Conservation (phyloP, 2,329 filamentous ascomycete species). For the Cryphonectria naterciae region DNA sequence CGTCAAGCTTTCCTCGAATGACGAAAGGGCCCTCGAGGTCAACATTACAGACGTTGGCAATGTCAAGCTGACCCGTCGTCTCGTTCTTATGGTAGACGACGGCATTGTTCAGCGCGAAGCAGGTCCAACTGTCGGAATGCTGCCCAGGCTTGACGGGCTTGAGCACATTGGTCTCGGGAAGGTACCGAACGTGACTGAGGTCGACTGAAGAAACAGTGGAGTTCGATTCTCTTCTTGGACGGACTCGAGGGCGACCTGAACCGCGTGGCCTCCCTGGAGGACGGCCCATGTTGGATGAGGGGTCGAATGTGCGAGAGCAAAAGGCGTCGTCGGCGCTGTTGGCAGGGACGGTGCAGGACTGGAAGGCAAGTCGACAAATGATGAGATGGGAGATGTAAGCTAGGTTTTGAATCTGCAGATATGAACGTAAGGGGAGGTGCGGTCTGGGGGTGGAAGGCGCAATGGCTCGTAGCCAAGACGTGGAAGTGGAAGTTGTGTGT, state of each 20-base stretch:
- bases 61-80: slow-evolving; percentile 56
- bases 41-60: slow-evolving; percentile 63
- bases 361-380: not conserved
- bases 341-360: not conserved
- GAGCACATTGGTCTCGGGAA: slow-evolving; percentile 42
- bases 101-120: slow-evolving; percentile 64
- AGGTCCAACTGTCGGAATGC: slow-evolving; percentile 59
- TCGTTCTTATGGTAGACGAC: slow-evolving; percentile 53
- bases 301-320: not conserved
- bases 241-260: slow-evolving; percentile 30
- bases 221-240: slow-evolving; percentile 47
- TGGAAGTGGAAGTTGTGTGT: not conserved
- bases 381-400: not conserved
- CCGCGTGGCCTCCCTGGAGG: slow-evolving; percentile 18
- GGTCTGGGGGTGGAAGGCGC: not conserved
- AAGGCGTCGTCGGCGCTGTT: too few species aligned
- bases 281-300: slow-evolving; percentile 10
- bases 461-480: not conserved
- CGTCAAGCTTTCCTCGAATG: slow-evolving; percentile 62
- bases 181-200: slow-evolving; percentile 38
- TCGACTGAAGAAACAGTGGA: slow-evolving; percentile 51
- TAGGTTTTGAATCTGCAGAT: not conserved
- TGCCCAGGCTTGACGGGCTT: slow-evolving; percentile 38
- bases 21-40: slow-evolving; percentile 63
- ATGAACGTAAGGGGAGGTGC: not conserved